Evolutionary conservation across 2,329 filamentous ascomycete genomes (phyloP).

Genomic region (Colletotrichum lupini): DNA sequence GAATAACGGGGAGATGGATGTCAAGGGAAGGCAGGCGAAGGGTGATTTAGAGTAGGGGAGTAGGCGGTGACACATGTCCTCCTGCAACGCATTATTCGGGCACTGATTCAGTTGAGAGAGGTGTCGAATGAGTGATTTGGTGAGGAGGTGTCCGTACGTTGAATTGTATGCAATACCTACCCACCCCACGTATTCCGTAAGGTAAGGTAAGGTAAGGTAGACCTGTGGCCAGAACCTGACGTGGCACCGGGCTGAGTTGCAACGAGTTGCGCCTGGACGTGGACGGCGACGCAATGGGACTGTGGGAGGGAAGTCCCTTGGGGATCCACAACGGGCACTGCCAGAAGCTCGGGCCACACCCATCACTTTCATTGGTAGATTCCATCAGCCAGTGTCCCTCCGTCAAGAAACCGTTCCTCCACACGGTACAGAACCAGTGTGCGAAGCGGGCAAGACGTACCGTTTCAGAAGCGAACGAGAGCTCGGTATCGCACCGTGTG

Average conservation of each 20-base stretch:
- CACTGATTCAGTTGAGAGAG: not conserved
- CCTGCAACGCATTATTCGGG: not conserved
- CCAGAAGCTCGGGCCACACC: conserved; percentile 21
- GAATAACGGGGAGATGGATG: not conserved
- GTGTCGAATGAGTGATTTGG: not conserved
- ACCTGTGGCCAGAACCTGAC: conserved; percentile 28
- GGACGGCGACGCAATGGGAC: not conserved
- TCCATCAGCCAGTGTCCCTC: not conserved
- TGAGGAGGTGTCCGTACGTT: not conserved
- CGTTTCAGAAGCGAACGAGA: not conserved
- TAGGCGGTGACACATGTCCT: conserved; percentile 4
- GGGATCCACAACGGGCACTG: conserved; percentile 30
- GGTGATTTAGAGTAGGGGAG: not conserved
- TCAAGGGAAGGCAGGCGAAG: not conserved
- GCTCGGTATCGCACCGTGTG: not conserved
- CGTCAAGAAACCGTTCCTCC: not conserved
- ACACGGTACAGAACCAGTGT: not conserved
- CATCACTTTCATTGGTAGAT: not conserved
- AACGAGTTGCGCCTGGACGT: not conserved
- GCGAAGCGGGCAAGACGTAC: not conserved
- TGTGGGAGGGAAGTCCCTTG: conserved; percentile 14
- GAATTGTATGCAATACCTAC: too few relatives aligned
- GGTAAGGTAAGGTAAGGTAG: not conserved
- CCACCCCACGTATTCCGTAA: too few relatives aligned
- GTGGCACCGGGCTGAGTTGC: conserved; percentile 34